Percentiles rank a stretch among this genome's conserved stretches.
phyloP scores from a whole-genome alignment of 169 alveolate species.

The Plasmodium adleri region DNA sequence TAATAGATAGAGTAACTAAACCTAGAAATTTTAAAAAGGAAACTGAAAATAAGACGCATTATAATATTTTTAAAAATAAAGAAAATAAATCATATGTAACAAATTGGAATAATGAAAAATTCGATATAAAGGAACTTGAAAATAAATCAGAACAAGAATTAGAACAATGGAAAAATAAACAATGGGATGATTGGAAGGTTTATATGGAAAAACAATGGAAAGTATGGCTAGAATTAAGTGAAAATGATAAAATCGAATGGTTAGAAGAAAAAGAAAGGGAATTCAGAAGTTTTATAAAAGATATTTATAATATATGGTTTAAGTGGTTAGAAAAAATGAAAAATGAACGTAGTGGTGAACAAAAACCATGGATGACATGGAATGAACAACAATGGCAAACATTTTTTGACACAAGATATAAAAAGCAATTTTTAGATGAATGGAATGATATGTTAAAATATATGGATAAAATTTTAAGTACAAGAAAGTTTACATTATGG shows the following conservation, averaged over 20 bases:
- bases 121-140: too few relatives aligned
- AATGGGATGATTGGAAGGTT: slow-evolving; percentile 2
- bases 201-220: slow-evolving; percentile 10
- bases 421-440: not conserved
- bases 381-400: not conserved
- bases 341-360: not conserved
- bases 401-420: slow-evolving; percentile 1
- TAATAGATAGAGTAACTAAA: too few relatives aligned
- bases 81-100: too few relatives aligned
- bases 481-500: slow-evolving; percentile 1
- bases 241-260: slow-evolving; percentile 24
- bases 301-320: slow-evolving; percentile 6
- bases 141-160: too few relatives aligned
- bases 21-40: too few relatives aligned
- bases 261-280: not conserved
- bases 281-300: not conserved
- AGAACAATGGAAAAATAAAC: not conserved
- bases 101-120: too few relatives aligned
- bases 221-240: slow-evolving; percentile 4
- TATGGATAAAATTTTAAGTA: slow-evolving; percentile 4
- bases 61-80: too few relatives aligned
- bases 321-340: not conserved
- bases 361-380: slow-evolving; percentile 6
- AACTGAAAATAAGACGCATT: too few relatives aligned
- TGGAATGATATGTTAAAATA: slow-evolving; percentile 8